Evolutionary conservation across 2,329 filamentous ascomycete genomes (phyloP).

Genomic region (Ophiostoma perfectum): DNA sequence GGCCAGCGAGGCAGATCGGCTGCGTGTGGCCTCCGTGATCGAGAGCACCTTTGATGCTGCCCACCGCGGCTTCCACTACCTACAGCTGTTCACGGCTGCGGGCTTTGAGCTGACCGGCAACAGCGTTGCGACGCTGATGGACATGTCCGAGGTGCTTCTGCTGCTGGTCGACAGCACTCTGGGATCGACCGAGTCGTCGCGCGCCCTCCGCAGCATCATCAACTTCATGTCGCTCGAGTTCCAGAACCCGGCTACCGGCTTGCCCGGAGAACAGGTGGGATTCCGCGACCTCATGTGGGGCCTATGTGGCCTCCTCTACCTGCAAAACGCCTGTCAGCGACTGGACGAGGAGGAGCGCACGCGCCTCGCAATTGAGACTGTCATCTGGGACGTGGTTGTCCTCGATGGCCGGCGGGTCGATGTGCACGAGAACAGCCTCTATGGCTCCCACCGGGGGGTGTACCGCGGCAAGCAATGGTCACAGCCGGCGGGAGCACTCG

Average conservation of each 20-base stretch:
- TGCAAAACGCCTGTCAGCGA: constrained; percentile 53
- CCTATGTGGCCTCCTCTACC: constrained; percentile 55
- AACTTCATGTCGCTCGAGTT: constrained; percentile 60
- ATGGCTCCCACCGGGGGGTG: constrained; percentile 31
- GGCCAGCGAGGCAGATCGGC: constrained; percentile 25
- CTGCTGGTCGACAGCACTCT: constrained; percentile 59
- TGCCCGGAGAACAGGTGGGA: constrained; percentile 54
- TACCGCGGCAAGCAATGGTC: constrained; percentile 23
- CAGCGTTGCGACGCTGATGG: constrained; percentile 28
- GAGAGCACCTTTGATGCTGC: constrained; percentile 33
- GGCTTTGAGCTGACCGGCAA: constrained; percentile 26
- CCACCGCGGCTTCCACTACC: constrained; percentile 25
- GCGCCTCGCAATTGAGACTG: constrained; percentile 47
- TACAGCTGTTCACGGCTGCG: constrained; percentile 26
- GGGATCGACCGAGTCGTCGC: constrained; percentile 63
- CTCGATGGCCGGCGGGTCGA: constrained; percentile 55
- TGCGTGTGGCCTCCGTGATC: constrained; percentile 42
- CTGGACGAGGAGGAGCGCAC: constrained; percentile 46
- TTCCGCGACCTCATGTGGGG: constrained; percentile 57
- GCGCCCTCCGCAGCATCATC: constrained; percentile 62
- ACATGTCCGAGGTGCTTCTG: constrained; percentile 53
- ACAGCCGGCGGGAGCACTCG: constrained; percentile 11
- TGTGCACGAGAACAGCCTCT: constrained; percentile 38
- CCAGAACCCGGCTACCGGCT: constrained; percentile 55
- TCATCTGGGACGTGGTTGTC: constrained; percentile 63